Evolutionary conservation across 306 rosid genomes (phyloP).

Genomic region (Castanospermum australe): DNA sequence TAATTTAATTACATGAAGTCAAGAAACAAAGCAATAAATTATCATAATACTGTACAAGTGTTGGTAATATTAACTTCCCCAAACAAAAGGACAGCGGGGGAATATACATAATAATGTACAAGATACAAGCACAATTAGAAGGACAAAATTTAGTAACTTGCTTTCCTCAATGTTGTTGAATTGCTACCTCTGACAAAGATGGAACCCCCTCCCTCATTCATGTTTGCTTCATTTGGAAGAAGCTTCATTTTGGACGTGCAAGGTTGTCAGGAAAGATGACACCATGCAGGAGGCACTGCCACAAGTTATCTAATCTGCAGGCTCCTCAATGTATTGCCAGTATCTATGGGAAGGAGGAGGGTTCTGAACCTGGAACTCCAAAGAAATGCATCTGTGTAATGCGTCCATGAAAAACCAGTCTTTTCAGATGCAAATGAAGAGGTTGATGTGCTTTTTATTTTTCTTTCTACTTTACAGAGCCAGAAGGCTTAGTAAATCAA

Average conservation of each 20-base stretch:
- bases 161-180: background rate
- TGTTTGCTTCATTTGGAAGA: too few relatives aligned
- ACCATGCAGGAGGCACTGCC: background rate
- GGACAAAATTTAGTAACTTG: background rate
- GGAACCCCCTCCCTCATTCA: background rate
- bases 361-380: background rate
- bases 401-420: background rate
- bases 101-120: background rate
- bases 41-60: background rate
- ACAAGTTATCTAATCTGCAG: background rate
- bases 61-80: background rate
- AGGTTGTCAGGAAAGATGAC: background rate
- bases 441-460: background rate
- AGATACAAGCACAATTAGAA: background rate
- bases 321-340: background rate
- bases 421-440: background rate
- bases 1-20: background rate
- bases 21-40: background rate
- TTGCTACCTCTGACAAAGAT: background rate
- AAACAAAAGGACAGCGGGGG: background rate
- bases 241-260: background rate
- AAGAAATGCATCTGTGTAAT: background rate
- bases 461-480: background rate
- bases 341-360: background rate
- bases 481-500: background rate